Percentiles rank a stretch among this genome's conserved stretches.
phyloP scores from a whole-genome alignment of 1,139 yeast species.

The Taiozyma sp. region DNA sequence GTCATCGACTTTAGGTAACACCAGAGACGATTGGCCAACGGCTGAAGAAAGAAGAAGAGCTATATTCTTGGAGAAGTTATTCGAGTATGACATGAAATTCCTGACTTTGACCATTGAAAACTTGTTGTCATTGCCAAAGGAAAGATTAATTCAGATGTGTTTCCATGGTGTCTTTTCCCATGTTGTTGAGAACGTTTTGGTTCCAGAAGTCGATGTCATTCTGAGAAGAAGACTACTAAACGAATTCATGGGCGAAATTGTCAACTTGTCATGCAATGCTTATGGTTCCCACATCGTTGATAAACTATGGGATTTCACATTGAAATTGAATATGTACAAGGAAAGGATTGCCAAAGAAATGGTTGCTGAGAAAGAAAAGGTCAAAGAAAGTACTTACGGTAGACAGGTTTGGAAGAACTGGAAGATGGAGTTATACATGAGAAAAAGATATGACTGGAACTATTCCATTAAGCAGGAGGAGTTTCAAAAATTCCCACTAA shows the following conservation, averaged over 20 bases:
- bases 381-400: constrained; percentile 85
- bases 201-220: constrained; percentile 47
- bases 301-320: constrained; percentile 74
- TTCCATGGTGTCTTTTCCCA: constrained; percentile 87
- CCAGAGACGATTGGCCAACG: constrained; percentile 87
- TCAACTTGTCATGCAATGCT: constrained; percentile 72
- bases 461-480: constrained; percentile 68
- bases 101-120: constrained; percentile 56
- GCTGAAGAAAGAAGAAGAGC: constrained; percentile 85
- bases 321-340: constrained; percentile 75
- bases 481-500: constrained; percentile 38
- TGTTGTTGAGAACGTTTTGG: constrained; percentile 63
- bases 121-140: constrained; percentile 53
- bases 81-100: constrained; percentile 60
- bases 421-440: constrained; percentile 71
- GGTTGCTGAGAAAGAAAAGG: constrained; percentile 53
- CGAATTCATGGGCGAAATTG: constrained; percentile 48
- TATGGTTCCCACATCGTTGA: constrained; percentile 93
- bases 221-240: constrained; percentile 69
- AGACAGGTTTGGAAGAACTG: constrained; percentile 94
- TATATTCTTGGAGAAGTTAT: constrained; percentile 64
- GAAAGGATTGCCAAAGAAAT: constrained; percentile 80
- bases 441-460: constrained; percentile 86
- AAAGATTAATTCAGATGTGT: constrained; percentile 65
- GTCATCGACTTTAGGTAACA: constrained; percentile 73